Evolutionary conservation across 495 filamentous ascomycete genomes (phyloP).

Genomic region (Tricharina praecox): DNA sequence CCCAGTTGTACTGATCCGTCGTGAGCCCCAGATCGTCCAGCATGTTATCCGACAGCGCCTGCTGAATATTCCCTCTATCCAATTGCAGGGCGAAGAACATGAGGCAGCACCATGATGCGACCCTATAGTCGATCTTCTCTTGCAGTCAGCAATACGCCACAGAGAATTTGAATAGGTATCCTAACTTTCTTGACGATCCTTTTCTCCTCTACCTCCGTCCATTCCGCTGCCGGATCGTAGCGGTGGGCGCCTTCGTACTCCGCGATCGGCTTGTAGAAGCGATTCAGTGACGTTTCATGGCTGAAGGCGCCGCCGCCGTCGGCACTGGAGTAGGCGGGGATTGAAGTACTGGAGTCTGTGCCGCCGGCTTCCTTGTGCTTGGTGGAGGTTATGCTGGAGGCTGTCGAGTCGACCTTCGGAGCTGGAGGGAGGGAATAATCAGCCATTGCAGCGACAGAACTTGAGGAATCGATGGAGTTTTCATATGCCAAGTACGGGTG

Average conservation of each 20-base stretch:
- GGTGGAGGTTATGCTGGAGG: no score
- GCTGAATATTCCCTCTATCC: conserved; percentile 57
- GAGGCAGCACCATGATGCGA: conserved; percentile 27
- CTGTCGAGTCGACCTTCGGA: no score
- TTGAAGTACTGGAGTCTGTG: no score
- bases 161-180: no score
- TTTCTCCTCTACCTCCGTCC: conserved; percentile 35
- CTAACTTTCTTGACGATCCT: conserved; percentile 33
- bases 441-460: no score
- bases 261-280: not conserved
- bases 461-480: no score
- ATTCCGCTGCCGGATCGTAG: conserved; percentile 35
- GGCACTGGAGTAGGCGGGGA: not conserved
- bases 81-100: conserved; percentile 76
- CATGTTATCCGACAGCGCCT: conserved; percentile 57
- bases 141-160: no score
- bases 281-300: not conserved
- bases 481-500: no score
- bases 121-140: conserved; percentile 22
- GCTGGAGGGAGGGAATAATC: no score
- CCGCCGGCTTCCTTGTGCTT: no score
- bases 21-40: conserved; percentile 40
- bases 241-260: conserved; percentile 41
- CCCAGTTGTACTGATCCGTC: conserved; percentile 60
- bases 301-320: not conserved